A percentile compares a stretch with the other conserved stretches of the same genome.
Evolutionary conservation across 441 rosid species (phyloP).

Genomic region (Arabidopsis lyrata): DNA sequence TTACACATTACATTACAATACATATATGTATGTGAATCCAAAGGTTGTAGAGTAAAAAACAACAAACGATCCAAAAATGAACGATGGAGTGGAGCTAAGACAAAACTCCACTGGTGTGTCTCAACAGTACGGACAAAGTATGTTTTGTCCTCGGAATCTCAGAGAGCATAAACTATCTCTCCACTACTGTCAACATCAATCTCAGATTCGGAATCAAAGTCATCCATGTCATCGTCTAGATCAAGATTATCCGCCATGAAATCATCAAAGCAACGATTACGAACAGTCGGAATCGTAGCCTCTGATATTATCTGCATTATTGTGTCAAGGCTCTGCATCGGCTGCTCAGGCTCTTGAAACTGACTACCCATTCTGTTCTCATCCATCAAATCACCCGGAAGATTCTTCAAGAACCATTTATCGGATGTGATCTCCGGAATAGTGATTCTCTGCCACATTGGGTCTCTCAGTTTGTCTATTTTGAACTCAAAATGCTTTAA

Average conservation of each 20-base stretch:
- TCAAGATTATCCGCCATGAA: slow-evolving; percentile 54
- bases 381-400: slow-evolving; percentile 65
- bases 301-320: slow-evolving; percentile 76
- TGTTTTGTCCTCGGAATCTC: slow-evolving; percentile 23
- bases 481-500: background rate
- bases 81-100: slow-evolving; percentile 29
- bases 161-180: slow-evolving; percentile 66
- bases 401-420: slow-evolving; percentile 72
- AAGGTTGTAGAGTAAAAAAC: slow-evolving; percentile 17
- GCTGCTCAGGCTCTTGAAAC: slow-evolving; percentile 69
- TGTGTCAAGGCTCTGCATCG: slow-evolving; percentile 67
- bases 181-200: slow-evolving; percentile 78
- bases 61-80: slow-evolving; percentile 29
- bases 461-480: slow-evolving; percentile 10
- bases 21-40: slow-evolving; percentile 32
- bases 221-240: slow-evolving; percentile 67
- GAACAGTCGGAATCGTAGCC: slow-evolving; percentile 65
- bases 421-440: slow-evolving; percentile 67
- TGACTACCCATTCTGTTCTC: slow-evolving; percentile 57
- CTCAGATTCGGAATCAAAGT: slow-evolving; percentile 65
- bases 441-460: slow-evolving; percentile 59
- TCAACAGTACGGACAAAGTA: slow-evolving; percentile 36
- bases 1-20: slow-evolving; percentile 19
- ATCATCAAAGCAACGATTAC: slow-evolving; percentile 48
- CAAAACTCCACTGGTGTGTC: slow-evolving; percentile 36